Conservation (phyloP, 2,329 filamentous ascomycete species). For the Ophiocordyceps polyrhachis-furcata region DNA sequence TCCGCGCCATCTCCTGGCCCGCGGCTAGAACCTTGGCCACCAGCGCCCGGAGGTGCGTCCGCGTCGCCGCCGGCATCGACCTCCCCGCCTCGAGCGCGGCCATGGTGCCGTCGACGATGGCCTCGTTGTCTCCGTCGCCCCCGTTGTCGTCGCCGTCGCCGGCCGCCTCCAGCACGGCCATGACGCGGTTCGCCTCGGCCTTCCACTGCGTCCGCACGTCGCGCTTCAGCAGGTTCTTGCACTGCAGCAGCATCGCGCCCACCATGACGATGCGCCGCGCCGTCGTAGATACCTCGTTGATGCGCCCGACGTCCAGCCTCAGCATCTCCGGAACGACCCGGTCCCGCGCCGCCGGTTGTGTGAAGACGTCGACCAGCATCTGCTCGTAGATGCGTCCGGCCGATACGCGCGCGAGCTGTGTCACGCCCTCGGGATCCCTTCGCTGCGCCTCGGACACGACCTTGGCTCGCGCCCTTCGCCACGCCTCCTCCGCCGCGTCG, state of each 20-base stretch:
- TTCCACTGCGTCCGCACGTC: conserved; percentile 66
- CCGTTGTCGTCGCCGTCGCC: background rate
- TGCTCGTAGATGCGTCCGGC: conserved; percentile 57
- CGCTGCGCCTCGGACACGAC: conserved; percentile 46
- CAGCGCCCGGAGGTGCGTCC: conserved; percentile 36
- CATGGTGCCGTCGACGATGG: conserved; percentile 40
- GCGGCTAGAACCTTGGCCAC: conserved; percentile 37
- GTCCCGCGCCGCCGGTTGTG: conserved; percentile 39
- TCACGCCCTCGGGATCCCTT: conserved; percentile 49
- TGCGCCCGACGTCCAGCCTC: conserved; percentile 45
- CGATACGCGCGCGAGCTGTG: conserved; percentile 42
- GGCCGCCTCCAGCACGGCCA: conserved; percentile 42
- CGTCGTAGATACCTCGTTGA: conserved; percentile 22
- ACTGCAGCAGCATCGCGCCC: conserved; percentile 57
- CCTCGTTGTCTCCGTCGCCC: background rate
- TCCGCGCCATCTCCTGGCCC: conserved; percentile 23
- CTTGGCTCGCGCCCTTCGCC: conserved; percentile 44
- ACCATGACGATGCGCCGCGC: conserved; percentile 46
- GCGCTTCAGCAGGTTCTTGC: conserved; percentile 67
- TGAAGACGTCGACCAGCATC: conserved; percentile 56
- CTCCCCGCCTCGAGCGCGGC: conserved; percentile 42
- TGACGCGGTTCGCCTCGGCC: conserved; percentile 51
- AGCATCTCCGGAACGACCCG: conserved; percentile 55
- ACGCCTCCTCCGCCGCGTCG: conserved; percentile 43
- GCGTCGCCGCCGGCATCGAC: conserved; percentile 46